Conservation (phyloP, 306 rosid species). For the Hippophae rhamnoides region DNA sequence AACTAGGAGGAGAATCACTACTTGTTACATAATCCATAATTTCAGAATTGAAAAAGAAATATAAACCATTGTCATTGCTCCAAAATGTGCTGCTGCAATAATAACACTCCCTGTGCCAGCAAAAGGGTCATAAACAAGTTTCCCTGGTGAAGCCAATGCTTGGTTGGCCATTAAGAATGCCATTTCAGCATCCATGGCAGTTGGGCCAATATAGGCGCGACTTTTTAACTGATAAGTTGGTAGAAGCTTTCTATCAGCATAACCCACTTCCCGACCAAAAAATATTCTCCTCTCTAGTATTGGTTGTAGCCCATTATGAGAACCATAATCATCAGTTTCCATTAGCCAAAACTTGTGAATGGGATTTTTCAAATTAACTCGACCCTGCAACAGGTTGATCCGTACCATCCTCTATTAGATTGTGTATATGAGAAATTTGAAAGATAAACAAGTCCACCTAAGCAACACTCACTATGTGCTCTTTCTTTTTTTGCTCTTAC, state of each 20-base stretch:
- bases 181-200: conserved; percentile 99
- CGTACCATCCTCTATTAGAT: conserved; percentile 6
- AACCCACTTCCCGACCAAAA: conserved; percentile 90
- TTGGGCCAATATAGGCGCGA: conserved; percentile 92
- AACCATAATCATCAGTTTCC: conserved; percentile 67
- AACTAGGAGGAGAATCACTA: not conserved
- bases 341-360: conserved; percentile 85
- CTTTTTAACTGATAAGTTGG: conserved; percentile 94
- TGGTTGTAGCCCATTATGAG: conserved; percentile 89
- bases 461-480: not conserved
- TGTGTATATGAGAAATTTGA: not conserved
- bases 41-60: conserved; percentile 12
- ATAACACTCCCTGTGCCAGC: conserved; percentile 97
- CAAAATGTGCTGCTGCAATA: conserved; percentile 86
- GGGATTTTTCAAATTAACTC: conserved; percentile 69
- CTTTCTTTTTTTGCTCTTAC: too few species aligned
- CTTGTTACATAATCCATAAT: not conserved
- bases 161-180: conserved; percentile 97
- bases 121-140: conserved; percentile 83
- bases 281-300: conserved; percentile 55
- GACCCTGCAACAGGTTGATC: conserved; percentile 45
- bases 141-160: conserved; percentile 66
- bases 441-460: not conserved
- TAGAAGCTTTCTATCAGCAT: conserved; percentile 75
- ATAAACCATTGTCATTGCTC: conserved; percentile 91